Base-by-base conservation (phyloP, 2,329 filamentous ascomycete genomes). In the Hansfordia pulvinata region DNA sequence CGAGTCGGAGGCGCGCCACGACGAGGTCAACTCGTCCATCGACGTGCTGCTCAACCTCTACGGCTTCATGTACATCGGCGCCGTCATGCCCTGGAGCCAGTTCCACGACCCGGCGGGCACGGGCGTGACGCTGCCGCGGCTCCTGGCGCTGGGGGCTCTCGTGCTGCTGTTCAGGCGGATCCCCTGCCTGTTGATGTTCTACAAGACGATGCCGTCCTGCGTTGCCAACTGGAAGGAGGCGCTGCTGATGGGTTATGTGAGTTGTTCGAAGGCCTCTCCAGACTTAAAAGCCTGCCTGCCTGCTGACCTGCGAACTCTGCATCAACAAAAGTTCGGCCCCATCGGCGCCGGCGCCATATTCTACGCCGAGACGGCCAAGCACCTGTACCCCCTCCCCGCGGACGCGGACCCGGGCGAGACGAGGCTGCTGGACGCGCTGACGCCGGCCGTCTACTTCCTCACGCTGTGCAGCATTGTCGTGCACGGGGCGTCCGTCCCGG, bases 361-460 rank as follows among this genome's bases (percentile, higher is more conserved):
- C n/a, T n/a, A n/a, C n/a, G n/a, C n/a, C n/a, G n/a, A n/a, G n/a
- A n/a, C n/a, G n/a, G n/a, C n/a, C n/a, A n/a, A n/a, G n/a, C n/a
- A n/a, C n/a, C n/a, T n/a, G n/a, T n/a, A n/a, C n/a, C n/a, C n/a
- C n/a, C n/a, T n/a, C n/a, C n/a, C n/a, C n/a, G n/a, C n/a, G n/a
- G n/a, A n/a, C n/a, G n/a, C n/a, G n/a, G n/a, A n/a, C n/a, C n/a
- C n/a, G n/a, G n/a, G n/a, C n/a, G n/a, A n/a, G n/a, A n/a, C n/a
- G n/a, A n/a, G n/a, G n/a, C n/a, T n/a, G n/a, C n/a, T n/a, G n/a
- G n/a, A n/a, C n/a, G n/a, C n/a, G n/a, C 19, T 30, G 20, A 28
- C 30, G 14, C 17, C 14, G 17, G 52, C 56, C 3, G 54, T 60
- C 5, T n/a, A n/a, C n/a, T n/a, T n/a, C n/a, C n/a, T n/a, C n/a